phyloP scores from a whole-genome alignment of 352 stramenopile genomes.

The Pythium apleroticum region DNA sequence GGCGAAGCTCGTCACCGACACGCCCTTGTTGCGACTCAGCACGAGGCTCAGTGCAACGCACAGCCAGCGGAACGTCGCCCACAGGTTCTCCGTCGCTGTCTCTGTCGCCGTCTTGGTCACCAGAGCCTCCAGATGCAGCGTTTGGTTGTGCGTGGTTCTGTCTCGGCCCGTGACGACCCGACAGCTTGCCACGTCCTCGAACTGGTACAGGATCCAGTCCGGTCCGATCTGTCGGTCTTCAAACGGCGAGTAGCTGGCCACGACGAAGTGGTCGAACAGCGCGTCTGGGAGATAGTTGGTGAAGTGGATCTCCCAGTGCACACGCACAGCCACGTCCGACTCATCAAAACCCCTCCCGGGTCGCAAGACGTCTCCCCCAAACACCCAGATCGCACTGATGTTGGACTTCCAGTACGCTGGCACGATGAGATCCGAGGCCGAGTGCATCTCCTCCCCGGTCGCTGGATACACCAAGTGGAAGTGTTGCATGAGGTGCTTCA shows the following conservation, averaged over 20 bases:
- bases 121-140: conserved; percentile 7
- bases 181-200: neutral
- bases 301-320: conserved; percentile 20
- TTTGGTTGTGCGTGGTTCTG: neutral
- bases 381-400: conserved; percentile 9
- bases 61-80: neutral
- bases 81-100: neutral
- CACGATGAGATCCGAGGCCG: conserved; percentile 18
- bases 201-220: conserved; percentile 12
- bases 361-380: conserved; percentile 1
- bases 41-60: neutral
- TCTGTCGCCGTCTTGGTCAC: neutral
- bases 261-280: conserved; percentile 20
- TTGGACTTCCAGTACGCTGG: conserved; percentile 7
- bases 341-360: neutral
- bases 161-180: conserved; percentile 6
- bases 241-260: conserved; percentile 18
- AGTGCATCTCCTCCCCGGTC: conserved; percentile 1
- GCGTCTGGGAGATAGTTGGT: neutral
- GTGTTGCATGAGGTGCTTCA: conserved; percentile 26
- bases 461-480: conserved; percentile 19
- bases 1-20: conserved; percentile 9
- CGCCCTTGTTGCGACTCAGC: conserved; percentile 3
- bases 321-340: conserved; percentile 3
- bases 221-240: neutral